Evolutionary conservation across 495 filamentous ascomycete genomes (phyloP).

Genomic region (Aspergillus sclerotioniger): DNA sequence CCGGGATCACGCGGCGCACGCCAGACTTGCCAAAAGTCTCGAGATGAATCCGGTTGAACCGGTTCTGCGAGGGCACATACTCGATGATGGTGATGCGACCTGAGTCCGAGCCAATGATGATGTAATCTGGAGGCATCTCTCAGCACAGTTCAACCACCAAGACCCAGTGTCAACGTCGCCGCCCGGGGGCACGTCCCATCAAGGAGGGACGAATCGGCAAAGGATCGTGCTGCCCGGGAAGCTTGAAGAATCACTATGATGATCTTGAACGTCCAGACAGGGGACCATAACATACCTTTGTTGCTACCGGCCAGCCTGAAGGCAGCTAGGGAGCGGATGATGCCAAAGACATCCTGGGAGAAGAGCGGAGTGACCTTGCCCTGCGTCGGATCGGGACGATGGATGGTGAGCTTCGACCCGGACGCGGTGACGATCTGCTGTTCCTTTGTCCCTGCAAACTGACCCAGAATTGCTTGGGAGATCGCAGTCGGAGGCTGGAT

Average conservation of each 20-base stretch:
- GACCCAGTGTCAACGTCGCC: slow-evolving; percentile 37
- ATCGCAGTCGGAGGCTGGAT: slow-evolving; percentile 87
- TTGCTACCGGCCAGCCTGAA: slow-evolving; percentile 90
- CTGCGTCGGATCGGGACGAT: slow-evolving; percentile 79
- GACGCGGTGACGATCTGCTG: slow-evolving; percentile 96
- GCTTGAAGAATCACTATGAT: slow-evolving; percentile 94
- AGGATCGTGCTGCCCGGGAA: slow-evolving; percentile 53
- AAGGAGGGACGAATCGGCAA: slow-evolving; percentile 33
- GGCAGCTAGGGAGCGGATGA: slow-evolving; percentile 80
- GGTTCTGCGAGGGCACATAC: slow-evolving; percentile 82
- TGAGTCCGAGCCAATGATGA: slow-evolving; percentile 92
- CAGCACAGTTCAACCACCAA: slow-evolving; percentile 52
- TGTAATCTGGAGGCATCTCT: slow-evolving; percentile 74
- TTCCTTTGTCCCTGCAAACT: slow-evolving; percentile 91
- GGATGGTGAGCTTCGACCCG: slow-evolving; percentile 82
- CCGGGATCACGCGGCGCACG: slow-evolving; percentile 89
- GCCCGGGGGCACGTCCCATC: slow-evolving; percentile 42
- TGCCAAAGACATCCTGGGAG: slow-evolving; percentile 92
- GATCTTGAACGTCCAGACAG: slow-evolving; percentile 55
- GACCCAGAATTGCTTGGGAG: slow-evolving; percentile 85
- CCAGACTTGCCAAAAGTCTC: slow-evolving; percentile 99
- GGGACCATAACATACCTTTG: slow-evolving; percentile 75
- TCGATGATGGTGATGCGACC: slow-evolving; percentile 93
- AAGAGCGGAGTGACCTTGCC: slow-evolving; percentile 82
- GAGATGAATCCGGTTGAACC: slow-evolving; percentile 83